phyloP scores from a whole-genome alignment of 148 eudicot genomes.

The Fagopyrum homotropicum region DNA sequence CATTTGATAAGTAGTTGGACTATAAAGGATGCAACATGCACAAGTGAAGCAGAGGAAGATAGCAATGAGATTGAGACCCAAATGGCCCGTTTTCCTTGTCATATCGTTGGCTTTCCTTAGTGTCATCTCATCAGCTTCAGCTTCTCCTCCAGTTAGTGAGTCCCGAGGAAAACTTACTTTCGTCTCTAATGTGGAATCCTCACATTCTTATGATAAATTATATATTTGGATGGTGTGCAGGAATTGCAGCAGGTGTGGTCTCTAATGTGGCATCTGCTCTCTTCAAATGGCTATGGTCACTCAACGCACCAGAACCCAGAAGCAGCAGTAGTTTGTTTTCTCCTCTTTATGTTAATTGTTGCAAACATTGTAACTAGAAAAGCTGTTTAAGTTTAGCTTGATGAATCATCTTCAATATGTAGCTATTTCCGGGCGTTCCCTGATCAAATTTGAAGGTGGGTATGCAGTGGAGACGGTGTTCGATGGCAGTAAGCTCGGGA shows the following conservation, averaged over 20 bases:
- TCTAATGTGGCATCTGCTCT: slow-evolving; percentile 55
- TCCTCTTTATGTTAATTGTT: not conserved
- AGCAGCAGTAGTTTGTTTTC: slow-evolving; percentile 46
- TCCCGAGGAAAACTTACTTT: not conserved
- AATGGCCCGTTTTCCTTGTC: not conserved
- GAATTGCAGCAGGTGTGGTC: slow-evolving; percentile 62
- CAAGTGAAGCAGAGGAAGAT: not conserved
- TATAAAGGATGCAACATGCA: slow-evolving; percentile 5
- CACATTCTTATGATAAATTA: not conserved
- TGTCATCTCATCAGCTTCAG: slow-evolving; percentile 51
- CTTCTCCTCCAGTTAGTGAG: slow-evolving; percentile 82
- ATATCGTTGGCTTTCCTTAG: slow-evolving; percentile 28
- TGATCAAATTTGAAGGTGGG: slow-evolving; percentile 97
- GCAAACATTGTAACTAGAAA: not conserved
- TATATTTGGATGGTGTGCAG: slow-evolving; percentile 33
- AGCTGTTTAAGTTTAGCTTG: not conserved
- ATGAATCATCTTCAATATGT: not conserved
- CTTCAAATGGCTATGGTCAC: slow-evolving; percentile 86
- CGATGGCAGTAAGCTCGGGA: slow-evolving; percentile 98
- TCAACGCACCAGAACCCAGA: slow-evolving; percentile 29
- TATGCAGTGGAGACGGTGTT: slow-evolving; percentile 89
- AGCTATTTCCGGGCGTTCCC: slow-evolving; percentile 72
- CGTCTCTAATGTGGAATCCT: not conserved
- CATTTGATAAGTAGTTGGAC: not conserved
- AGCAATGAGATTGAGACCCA: not conserved